These are phyloP conservation scores for Elongisporangium senticosum DNA, from an alignment of 352 stramenopile species.

Conservation along the genomic window DNA sequence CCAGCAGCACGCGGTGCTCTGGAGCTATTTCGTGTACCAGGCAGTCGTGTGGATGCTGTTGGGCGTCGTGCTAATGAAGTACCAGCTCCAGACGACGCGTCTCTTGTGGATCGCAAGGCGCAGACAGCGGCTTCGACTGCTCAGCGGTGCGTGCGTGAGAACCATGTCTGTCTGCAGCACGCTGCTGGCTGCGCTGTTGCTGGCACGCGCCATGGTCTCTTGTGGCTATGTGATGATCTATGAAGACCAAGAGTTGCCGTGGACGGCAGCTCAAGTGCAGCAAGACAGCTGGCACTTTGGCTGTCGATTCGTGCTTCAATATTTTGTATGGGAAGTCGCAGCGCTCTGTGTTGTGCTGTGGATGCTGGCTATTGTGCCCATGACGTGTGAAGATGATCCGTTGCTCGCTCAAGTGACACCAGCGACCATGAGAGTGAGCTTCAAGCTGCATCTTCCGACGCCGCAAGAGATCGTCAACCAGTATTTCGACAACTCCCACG, in stretches of 20 bases:
- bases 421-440: background rate
- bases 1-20: background rate
- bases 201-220: conserved; percentile 6
- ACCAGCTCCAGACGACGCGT: conserved; percentile 8
- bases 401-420: background rate
- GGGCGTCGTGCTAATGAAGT: background rate
- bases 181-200: conserved; percentile 12
- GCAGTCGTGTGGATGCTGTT: background rate
- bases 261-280: background rate
- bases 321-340: background rate
- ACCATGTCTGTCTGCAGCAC: conserved; percentile 14
- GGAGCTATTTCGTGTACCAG: background rate
- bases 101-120: conserved; percentile 14
- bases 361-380: background rate
- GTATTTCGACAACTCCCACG: background rate
- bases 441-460: background rate
- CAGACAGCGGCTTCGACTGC: conserved; percentile 15
- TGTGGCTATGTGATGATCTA: background rate
- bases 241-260: background rate
- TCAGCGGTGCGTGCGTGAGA: conserved; percentile 13
- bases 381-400: background rate
- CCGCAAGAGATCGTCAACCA: background rate
- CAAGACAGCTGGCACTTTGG: background rate
- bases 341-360: background rate
- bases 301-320: background rate